These are phyloP conservation scores for Stylonectria norvegica DNA, from an alignment of 2,329 filamentous ascomycete genomes.

Conservation along the genomic window DNA sequence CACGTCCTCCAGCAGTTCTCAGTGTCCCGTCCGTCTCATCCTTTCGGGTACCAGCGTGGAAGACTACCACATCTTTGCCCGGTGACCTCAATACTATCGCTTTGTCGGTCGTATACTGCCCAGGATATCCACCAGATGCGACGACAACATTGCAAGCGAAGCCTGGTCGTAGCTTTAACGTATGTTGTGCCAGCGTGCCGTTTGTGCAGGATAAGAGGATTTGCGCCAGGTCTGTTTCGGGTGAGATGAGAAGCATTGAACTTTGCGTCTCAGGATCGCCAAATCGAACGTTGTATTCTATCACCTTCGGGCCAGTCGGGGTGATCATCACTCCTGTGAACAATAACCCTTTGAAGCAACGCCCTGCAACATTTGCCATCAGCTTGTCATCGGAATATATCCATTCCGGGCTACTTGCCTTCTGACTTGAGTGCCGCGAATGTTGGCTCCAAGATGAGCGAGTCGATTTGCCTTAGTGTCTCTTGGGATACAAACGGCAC, in stretches of 20 bases:
- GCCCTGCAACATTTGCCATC: slow-evolving; percentile 6
- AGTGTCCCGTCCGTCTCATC: slow-evolving; percentile 53
- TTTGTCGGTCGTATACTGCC: slow-evolving; percentile 70
- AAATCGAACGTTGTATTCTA: slow-evolving; percentile 89
- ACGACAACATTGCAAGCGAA: slow-evolving; percentile 82
- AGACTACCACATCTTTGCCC: slow-evolving; percentile 59
- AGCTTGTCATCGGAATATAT: not conserved
- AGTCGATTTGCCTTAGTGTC: slow-evolving; percentile 55
- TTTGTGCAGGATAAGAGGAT: slow-evolving; percentile 79
- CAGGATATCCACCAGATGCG: slow-evolving; percentile 81
- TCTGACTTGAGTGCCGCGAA: slow-evolving; percentile 60
- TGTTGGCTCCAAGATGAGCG: slow-evolving; percentile 59
- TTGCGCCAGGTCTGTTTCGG: slow-evolving; percentile 75
- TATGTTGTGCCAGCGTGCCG: slow-evolving; percentile 63
- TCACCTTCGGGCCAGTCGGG: slow-evolving; percentile 66
- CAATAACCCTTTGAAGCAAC: slow-evolving; percentile 62
- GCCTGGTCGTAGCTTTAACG: slow-evolving; percentile 58
- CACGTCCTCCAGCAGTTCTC: slow-evolving; percentile 73
- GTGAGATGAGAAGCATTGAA: slow-evolving; percentile 68
- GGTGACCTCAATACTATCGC: slow-evolving; percentile 42
- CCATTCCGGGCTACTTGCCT: slow-evolving; percentile 33
- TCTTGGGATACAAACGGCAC: slow-evolving; percentile 52
- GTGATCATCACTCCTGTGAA: slow-evolving; percentile 88
- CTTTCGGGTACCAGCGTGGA: slow-evolving; percentile 78
- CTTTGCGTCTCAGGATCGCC: slow-evolving; percentile 87